Conservation (phyloP, 1,139 yeast genomes). For the Yamadazyma epiphylla region DNA sequence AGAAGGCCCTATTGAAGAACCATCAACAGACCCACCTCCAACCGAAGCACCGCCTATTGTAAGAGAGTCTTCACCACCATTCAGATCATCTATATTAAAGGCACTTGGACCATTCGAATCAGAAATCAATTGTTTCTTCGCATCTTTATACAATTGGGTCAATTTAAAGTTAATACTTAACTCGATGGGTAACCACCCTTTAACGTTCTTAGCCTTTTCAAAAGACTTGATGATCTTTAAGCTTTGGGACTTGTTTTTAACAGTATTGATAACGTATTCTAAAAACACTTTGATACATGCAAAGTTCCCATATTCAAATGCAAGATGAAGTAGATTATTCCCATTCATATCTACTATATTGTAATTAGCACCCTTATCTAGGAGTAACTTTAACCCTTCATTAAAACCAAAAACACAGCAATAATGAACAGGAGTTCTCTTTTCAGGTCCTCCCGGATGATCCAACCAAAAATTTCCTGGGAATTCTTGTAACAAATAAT, state of each 20-base stretch:
- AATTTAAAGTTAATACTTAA: slow-evolving; percentile 38
- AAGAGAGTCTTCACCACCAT: no score
- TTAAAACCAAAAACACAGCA: slow-evolving; percentile 66
- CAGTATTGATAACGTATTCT: slow-evolving; percentile 21
- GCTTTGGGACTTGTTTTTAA: slow-evolving; percentile 31
- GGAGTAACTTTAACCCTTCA: slow-evolving; percentile 65
- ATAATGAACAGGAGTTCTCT: slow-evolving; percentile 71
- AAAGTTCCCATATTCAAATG: slow-evolving; percentile 71
- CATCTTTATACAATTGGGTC: slow-evolving; percentile 19
- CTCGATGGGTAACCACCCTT: slow-evolving; percentile 68
- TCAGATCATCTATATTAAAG: not conserved
- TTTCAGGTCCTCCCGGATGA: slow-evolving; percentile 43
- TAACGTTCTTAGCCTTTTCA: slow-evolving; percentile 41
- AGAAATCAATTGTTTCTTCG: slow-evolving; percentile 12
- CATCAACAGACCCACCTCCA: not conserved
- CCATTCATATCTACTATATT: slow-evolving; percentile 58
- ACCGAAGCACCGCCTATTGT: no score
- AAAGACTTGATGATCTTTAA: slow-evolving; percentile 33
- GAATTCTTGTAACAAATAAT: slow-evolving; percentile 76
- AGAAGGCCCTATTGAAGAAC: not conserved
- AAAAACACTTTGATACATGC: slow-evolving; percentile 62
- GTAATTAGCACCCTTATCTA: slow-evolving; percentile 81
- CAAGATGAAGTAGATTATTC: slow-evolving; percentile 75
- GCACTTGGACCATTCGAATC: slow-evolving; percentile 1
- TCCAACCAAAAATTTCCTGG: slow-evolving; percentile 62